phyloP scores from a whole-genome alignment of 768 basidiomycete genomes.

The Panellus pusillus region DNA sequence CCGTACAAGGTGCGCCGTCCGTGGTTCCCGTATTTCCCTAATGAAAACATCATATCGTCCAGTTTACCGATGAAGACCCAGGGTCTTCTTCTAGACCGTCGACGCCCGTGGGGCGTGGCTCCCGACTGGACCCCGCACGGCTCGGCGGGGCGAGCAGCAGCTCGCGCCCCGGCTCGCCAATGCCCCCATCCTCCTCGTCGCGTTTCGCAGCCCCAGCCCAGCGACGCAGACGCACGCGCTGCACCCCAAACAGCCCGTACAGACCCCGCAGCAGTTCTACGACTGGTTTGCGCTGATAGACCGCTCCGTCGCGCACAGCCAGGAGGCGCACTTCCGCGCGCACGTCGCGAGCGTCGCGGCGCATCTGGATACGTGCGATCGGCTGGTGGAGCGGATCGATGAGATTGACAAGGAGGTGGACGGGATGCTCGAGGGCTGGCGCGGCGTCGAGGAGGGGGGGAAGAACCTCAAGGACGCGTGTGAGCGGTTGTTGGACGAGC shows the following conservation, averaged over 20 bases:
- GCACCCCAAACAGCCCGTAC: constrained; percentile 75
- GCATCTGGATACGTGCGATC: constrained; percentile 78
- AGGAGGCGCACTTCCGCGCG: constrained; percentile 88
- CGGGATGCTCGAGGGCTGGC: constrained; percentile 82
- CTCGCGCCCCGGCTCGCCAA: constrained; percentile 15
- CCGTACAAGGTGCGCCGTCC: constrained; percentile 68
- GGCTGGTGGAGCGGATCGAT: constrained; percentile 67
- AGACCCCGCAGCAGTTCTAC: constrained; percentile 94
- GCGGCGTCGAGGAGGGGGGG: constrained; percentile 90
- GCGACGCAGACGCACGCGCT: constrained; percentile 59
- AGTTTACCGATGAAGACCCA: constrained; percentile 23
- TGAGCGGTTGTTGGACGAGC: constrained; percentile 84
- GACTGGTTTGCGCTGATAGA: constrained; percentile 95
- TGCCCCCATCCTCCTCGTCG: constrained; percentile 18
- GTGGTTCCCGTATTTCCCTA: constrained; percentile 4
- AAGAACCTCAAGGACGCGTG: constrained; percentile 89
- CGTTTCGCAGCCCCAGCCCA: constrained; percentile 42
- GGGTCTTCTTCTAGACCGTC: constrained; percentile 30
- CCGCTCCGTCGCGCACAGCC: constrained; percentile 86
- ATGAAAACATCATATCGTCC: constrained; percentile 30
- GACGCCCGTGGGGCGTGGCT: constrained; percentile 35
- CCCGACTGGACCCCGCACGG: constrained; percentile 21
- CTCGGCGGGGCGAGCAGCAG: constrained; percentile 1
- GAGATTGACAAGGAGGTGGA: constrained; percentile 73
- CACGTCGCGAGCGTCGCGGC: constrained; percentile 76